phyloP scores from a whole-genome alignment of 306 rosid species.

The Datisca glomerata region DNA sequence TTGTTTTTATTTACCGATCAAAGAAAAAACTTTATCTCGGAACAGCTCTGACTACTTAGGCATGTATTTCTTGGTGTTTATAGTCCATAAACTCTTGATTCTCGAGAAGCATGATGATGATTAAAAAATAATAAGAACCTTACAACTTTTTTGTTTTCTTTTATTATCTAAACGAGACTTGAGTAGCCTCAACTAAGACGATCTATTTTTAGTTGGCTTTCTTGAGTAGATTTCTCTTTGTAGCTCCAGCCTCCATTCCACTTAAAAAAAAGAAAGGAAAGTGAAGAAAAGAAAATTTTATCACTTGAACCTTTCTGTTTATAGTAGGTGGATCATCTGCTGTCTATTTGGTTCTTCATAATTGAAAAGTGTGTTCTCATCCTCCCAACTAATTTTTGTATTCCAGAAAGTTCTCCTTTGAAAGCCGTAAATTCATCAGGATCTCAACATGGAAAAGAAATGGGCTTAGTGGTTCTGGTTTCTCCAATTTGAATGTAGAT shows the following conservation, averaged over 20 bases:
- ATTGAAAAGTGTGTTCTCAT: background rate
- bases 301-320: background rate
- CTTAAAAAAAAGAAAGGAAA: background rate
- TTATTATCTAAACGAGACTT: no score
- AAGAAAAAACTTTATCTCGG: no score
- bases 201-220: background rate
- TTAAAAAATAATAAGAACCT: background rate
- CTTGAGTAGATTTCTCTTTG: background rate
- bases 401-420: constrained; percentile 39
- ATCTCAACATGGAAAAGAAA: constrained; percentile 21
- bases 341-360: background rate
- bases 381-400: background rate
- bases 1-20: no score
- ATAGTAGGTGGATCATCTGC: background rate
- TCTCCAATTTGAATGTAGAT: constrained; percentile 21
- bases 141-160: background rate
- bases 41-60: background rate
- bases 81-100: background rate
- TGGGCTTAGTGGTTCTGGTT: constrained; percentile 22
- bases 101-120: background rate
- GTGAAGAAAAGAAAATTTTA: background rate
- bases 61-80: background rate
- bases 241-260: background rate
- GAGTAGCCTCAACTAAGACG: background rate
- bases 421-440: constrained; percentile 20